Conservation (phyloP, 129 eudicot genomes). For the Escallonia rubra region DNA sequence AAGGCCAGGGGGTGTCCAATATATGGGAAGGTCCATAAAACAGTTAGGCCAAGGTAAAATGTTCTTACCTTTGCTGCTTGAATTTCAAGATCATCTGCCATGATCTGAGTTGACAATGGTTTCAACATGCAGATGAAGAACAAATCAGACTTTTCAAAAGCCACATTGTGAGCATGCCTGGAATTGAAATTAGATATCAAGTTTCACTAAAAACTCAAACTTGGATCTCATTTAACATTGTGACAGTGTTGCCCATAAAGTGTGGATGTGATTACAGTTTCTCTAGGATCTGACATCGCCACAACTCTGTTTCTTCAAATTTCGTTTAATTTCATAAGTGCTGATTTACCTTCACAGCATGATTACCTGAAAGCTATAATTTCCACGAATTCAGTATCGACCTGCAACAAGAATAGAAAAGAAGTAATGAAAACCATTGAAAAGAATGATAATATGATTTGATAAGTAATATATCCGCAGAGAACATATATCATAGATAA, state of each 20-base stretch:
- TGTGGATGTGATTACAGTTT: too few relatives aligned
- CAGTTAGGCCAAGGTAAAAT: not conserved
- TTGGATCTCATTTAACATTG: too few relatives aligned
- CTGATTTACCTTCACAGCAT: not conserved
- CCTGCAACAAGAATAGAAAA: slow-evolving; percentile 28
- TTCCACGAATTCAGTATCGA: slow-evolving; percentile 78
- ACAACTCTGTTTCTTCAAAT: too few relatives aligned
- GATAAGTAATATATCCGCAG: not conserved
- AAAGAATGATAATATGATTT: not conserved
- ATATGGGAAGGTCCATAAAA: too few relatives aligned
- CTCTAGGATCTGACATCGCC: too few relatives aligned
- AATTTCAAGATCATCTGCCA: slow-evolving; percentile 73
- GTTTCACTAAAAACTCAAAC: not conserved
- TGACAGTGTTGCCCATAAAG: too few relatives aligned
- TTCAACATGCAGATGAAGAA: slow-evolving; percentile 80
- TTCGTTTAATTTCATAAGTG: not conserved
- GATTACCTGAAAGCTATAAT: slow-evolving; percentile 73
- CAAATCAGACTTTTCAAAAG: slow-evolving; percentile 85
- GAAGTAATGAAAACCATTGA: not conserved
- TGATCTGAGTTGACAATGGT: slow-evolving; percentile 56
- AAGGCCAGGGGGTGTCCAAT: too few relatives aligned
- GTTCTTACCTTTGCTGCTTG: slow-evolving; percentile 80
- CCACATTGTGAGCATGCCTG: slow-evolving; percentile 83
- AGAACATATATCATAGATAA: not conserved
- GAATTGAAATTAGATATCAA: not conserved